Evolutionary conservation across 805 yeast genomes (phyloP).

Genomic region (Helenozyma rhizophorensis): DNA sequence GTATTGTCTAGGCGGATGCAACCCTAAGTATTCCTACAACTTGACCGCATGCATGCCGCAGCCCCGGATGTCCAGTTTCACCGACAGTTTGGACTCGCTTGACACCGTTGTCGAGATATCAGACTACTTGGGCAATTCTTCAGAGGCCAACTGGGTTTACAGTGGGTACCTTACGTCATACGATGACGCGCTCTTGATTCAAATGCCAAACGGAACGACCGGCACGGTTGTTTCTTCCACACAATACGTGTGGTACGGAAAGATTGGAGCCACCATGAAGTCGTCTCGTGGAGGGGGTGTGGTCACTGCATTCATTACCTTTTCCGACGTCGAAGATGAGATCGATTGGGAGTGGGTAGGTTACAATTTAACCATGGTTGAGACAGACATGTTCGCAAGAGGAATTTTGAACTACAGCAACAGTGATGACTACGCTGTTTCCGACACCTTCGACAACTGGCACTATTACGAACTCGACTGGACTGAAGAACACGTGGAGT

Average conservation of each 20-base stretch:
- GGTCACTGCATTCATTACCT: conserved; percentile 73
- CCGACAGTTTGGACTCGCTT: conserved; percentile 38
- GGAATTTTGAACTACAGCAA: conserved; percentile 69
- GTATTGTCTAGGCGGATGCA: conserved; percentile 84
- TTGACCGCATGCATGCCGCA: conserved; percentile 76
- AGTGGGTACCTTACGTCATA: conserved; percentile 49
- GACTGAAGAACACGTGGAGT: conserved; percentile 63
- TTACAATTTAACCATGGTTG: conserved; percentile 57
- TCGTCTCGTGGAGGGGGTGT: conserved; percentile 79
- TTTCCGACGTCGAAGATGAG: conserved; percentile 86
- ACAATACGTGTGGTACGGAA: conserved; percentile 84
- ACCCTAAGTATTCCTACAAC: conserved; percentile 64
- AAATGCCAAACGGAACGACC: conserved; percentile 71
- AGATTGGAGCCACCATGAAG: conserved; percentile 62
- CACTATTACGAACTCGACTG: conserved; percentile 80
- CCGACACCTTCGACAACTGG: conserved; percentile 60
- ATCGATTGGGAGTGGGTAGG: conserved; percentile 88
- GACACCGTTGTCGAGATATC: conserved; percentile 21
- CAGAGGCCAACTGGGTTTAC: conserved; percentile 65
- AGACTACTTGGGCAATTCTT: conserved; percentile 66
- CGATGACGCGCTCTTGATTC: conserved; percentile 54
- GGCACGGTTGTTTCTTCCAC: conserved; percentile 84
- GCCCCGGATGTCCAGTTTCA: conserved; percentile 62
- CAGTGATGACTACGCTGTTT: conserved; percentile 38
- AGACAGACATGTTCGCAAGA: conserved; percentile 77